These are phyloP conservation scores for Panaeolus cyanescens DNA, from an alignment of 768 basidiomycete species.

Conservation along the genomic window DNA sequence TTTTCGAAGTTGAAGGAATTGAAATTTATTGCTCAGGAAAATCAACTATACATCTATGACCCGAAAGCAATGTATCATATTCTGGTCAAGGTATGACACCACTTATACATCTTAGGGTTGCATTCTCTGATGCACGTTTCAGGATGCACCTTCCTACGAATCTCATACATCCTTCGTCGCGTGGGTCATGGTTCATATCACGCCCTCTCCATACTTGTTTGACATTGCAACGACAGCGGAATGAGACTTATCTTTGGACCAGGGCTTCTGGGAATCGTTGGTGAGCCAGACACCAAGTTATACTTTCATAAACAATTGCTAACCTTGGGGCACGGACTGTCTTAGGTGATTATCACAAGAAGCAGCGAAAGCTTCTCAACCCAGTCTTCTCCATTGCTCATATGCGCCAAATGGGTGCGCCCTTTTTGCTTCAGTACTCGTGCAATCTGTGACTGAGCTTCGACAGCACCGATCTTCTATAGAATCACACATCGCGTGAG, in stretches of 20 bases:
- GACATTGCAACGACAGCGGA: constrained; percentile 8
- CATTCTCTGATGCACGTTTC: not conserved
- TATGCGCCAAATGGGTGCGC: constrained; percentile 36
- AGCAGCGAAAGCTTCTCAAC: constrained; percentile 40
- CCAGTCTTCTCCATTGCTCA: constrained; percentile 38
- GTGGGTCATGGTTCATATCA: constrained; percentile 12
- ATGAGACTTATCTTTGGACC: constrained; percentile 15
- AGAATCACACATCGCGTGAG: constrained; percentile 31
- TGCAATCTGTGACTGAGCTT: not conserved
- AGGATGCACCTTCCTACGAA: constrained; percentile 34
- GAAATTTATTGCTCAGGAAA: constrained; percentile 19
- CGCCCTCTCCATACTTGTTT: constrained; percentile 14
- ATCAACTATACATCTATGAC: constrained; percentile 43
- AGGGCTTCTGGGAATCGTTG: constrained; percentile 21
- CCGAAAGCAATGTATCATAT: constrained; percentile 48
- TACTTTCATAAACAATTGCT: not conserved
- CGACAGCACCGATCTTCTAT: constrained; percentile 38
- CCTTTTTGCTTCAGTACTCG: not conserved
- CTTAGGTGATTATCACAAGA: constrained; percentile 43
- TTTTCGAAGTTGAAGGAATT: not conserved
- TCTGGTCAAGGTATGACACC: constrained; percentile 38
- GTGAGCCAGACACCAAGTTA: constrained; percentile 14
- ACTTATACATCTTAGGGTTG: not conserved
- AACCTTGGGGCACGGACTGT: no score
- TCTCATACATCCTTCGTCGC: constrained; percentile 21